phyloP scores from a whole-genome alignment of 257 asterid genomes.

The Oldenlandia corymbosa region DNA sequence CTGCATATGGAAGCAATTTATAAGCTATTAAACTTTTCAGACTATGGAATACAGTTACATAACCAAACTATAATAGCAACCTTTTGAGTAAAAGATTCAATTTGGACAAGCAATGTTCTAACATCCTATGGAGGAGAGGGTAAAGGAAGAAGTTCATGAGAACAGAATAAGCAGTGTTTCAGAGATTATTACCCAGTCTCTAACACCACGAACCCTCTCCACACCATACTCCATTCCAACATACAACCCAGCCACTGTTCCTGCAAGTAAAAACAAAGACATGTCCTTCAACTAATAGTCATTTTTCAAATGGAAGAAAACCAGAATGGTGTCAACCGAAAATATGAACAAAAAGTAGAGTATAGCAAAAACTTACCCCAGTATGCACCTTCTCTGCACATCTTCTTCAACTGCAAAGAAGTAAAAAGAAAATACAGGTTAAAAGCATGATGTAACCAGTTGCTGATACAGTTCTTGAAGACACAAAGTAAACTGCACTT shows the following conservation, averaged over 20 bases:
- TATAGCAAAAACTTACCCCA: constrained; percentile 91
- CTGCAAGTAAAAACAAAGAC: constrained; percentile 31
- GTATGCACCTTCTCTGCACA: constrained; percentile 91
- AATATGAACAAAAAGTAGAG: too few species aligned
- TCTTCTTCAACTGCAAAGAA: constrained; percentile 62
- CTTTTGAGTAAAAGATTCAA: background rate
- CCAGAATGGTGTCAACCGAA: too few species aligned
- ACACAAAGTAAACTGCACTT: background rate
- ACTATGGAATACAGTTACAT: background rate
- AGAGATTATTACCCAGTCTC: constrained; percentile 80
- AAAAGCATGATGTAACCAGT: constrained; percentile 2
- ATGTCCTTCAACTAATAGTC: background rate
- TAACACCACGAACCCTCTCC: constrained; percentile 60
- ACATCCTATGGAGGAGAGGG: background rate
- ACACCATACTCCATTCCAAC: constrained; percentile 70
- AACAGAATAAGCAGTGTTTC: background rate
- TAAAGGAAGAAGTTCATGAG: background rate
- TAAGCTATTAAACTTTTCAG: background rate
- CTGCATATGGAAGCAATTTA: background rate
- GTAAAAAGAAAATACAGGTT: constrained; percentile 13
- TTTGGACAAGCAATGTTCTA: background rate
- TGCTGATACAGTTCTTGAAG: background rate
- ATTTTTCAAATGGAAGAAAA: too few species aligned
- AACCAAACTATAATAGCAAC: background rate
- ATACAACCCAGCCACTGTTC: constrained; percentile 72